phyloP scores from a whole-genome alignment of 495 filamentous ascomycete genomes.

The Xylaria telfairii region DNA sequence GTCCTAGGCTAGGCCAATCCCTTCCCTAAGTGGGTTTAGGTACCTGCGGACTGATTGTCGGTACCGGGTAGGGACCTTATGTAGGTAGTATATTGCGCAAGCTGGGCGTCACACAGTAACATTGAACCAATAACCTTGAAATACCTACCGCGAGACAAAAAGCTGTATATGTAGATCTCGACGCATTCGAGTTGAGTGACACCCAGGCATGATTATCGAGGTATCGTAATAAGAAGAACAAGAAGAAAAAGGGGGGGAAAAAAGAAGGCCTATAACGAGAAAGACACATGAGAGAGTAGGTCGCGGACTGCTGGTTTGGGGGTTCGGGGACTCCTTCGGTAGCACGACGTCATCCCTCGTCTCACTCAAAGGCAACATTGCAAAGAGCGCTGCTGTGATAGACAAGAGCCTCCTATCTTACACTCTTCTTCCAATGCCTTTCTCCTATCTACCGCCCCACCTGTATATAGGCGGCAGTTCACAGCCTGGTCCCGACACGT shows the following conservation, averaged over 20 bases:
- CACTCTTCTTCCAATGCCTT: neutral
- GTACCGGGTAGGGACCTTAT: neutral
- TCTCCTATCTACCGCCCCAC: neutral
- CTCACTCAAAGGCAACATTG: neutral
- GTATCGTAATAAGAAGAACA: neutral
- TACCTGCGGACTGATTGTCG: neutral
- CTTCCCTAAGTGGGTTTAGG: neutral
- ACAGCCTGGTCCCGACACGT: neutral
- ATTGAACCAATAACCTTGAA: neutral
- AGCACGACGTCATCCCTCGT: neutral
- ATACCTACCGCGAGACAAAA: neutral
- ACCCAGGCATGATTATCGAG: neutral
- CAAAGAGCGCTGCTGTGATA: neutral
- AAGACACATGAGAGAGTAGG: no score
- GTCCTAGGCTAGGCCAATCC: neutral
- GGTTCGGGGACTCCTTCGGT: neutral
- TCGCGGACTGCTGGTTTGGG: neutral
- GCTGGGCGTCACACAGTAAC: neutral
- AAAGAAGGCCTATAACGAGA: no score
- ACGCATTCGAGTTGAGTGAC: neutral
- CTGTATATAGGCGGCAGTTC: neutral
- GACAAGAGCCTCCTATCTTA: neutral
- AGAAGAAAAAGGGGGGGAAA: no score
- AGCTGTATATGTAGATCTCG: neutral
- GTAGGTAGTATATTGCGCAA: conserved; percentile 3